These are phyloP conservation scores for Teratosphaeria viscida DNA, from an alignment of 2,329 filamentous ascomycete species.

Conservation along the genomic window DNA sequence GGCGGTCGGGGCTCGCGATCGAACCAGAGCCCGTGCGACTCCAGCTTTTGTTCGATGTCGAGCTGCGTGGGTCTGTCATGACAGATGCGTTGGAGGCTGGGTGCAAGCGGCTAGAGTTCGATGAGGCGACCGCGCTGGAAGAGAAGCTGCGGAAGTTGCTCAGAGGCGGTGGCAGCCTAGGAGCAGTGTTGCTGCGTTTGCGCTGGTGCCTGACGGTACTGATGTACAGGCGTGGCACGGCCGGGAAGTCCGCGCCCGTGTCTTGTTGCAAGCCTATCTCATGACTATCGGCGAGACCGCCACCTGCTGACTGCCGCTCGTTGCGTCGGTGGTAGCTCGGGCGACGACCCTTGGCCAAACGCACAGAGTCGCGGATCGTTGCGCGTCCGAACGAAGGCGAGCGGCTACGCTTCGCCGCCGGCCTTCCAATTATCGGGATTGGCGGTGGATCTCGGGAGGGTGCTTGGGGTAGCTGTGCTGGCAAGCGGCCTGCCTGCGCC, in stretches of 20 bases:
- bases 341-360: constrained; percentile 63
- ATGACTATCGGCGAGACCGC: background rate
- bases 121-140: constrained; percentile 32
- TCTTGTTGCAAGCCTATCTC: constrained; percentile 14
- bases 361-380: constrained; percentile 77
- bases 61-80: constrained; percentile 11
- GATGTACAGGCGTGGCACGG: constrained; percentile 59
- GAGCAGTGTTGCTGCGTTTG: constrained; percentile 82
- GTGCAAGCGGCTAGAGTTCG: constrained; percentile 17
- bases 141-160: constrained; percentile 73
- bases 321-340: constrained; percentile 12
- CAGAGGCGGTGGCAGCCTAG: constrained; percentile 54
- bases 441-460: constrained; percentile 18
- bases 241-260: constrained; percentile 60
- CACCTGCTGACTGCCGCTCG: background rate
- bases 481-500: constrained; percentile 73
- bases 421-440: constrained; percentile 17
- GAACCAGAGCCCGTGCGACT: constrained; percentile 19
- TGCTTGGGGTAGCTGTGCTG: constrained; percentile 30
- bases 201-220: constrained; percentile 55
- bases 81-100: constrained; percentile 11
- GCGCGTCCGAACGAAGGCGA: constrained; percentile 31
- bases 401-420: constrained; percentile 19
- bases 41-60: constrained; percentile 15
- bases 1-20: constrained; percentile 14